phyloP scores from a whole-genome alignment of 2,329 filamentous ascomycete genomes.

The Ceratocystis cacaofunesta region DNA sequence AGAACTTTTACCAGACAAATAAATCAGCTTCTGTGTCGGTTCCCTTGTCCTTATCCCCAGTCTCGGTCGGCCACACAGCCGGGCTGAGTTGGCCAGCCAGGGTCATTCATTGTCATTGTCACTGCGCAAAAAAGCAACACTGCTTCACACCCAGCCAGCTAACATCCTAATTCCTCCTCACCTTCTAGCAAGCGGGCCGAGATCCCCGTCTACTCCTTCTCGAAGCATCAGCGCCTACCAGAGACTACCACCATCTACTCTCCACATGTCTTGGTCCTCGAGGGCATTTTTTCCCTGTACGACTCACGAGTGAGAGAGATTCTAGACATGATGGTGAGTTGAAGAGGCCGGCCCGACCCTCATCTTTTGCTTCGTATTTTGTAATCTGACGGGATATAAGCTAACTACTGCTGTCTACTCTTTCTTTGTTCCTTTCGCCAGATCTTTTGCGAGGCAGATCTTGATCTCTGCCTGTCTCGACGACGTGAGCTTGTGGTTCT shows the following conservation, averaged over 20 bases:
- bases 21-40: no score
- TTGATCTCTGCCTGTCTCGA: slow-evolving; percentile 80
- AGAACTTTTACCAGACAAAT: no score
- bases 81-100: no score
- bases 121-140: not conserved
- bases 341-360: no score
- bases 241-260: slow-evolving; percentile 86
- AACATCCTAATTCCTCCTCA: not conserved
- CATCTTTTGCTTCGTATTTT: not conserved
- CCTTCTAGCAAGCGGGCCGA: slow-evolving; percentile 61
- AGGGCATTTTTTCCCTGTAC: slow-evolving; percentile 91
- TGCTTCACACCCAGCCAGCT: not conserved
- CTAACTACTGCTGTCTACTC: not conserved
- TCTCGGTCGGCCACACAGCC: no score
- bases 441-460: slow-evolving; percentile 95
- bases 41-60: no score
- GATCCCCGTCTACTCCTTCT: slow-evolving; percentile 89
- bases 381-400: not conserved
- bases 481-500: slow-evolving; percentile 45
- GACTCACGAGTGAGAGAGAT: slow-evolving; percentile 73
- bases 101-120: no score
- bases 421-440: slow-evolving; percentile 20
- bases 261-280: slow-evolving; percentile 84
- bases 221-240: slow-evolving; percentile 67
- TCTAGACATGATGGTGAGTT: slow-evolving; percentile 68